Percentiles rank a stretch among this genome's conserved stretches.
Conservation (phyloP, 1,284 basidiomycete genomes). For the Apiotrichum brassicae region DNA sequence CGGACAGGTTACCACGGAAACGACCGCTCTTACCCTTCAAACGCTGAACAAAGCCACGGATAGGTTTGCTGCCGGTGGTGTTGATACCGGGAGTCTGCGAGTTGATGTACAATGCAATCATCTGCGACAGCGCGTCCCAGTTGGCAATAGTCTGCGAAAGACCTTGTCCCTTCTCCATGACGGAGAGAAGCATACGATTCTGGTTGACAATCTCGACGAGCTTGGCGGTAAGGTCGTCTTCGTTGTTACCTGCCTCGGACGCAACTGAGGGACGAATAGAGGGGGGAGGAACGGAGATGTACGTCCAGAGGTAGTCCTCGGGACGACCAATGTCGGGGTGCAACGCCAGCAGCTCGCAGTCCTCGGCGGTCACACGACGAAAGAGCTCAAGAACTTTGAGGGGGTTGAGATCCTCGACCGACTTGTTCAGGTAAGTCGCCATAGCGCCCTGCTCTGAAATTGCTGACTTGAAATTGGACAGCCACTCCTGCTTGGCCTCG, state of each 20-base stretch:
- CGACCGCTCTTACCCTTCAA: conserved; percentile 99
- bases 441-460: conserved; percentile 84
- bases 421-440: conserved; percentile 76
- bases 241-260: conserved; percentile 90
- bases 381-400: conserved; percentile 91
- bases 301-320: conserved; percentile 99
- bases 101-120: conserved; percentile 97
- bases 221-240: conserved; percentile 97
- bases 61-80: conserved; percentile 75
- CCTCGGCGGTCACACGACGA: conserved; percentile 88
- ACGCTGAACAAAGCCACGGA: conserved; percentile 94
- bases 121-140: conserved; percentile 94
- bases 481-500: conserved; percentile 82
- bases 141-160: conserved; percentile 89
- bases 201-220: conserved; percentile 95
- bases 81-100: conserved; percentile 92
- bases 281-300: conserved; percentile 95
- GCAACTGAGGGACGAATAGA: conserved; percentile 96
- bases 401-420: conserved; percentile 90
- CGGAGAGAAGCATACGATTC: conserved; percentile 87
- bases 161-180: conserved; percentile 77
- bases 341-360: conserved; percentile 90
- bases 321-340: conserved; percentile 85
- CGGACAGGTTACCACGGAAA: conserved; percentile 95
- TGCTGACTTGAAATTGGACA: conserved; percentile 73